Evolutionary conservation across 257 asterid genomes (phyloP), one percentile per base, ranked within the genome.

Genomic region (Solanum infundibuliforme): DNA sequence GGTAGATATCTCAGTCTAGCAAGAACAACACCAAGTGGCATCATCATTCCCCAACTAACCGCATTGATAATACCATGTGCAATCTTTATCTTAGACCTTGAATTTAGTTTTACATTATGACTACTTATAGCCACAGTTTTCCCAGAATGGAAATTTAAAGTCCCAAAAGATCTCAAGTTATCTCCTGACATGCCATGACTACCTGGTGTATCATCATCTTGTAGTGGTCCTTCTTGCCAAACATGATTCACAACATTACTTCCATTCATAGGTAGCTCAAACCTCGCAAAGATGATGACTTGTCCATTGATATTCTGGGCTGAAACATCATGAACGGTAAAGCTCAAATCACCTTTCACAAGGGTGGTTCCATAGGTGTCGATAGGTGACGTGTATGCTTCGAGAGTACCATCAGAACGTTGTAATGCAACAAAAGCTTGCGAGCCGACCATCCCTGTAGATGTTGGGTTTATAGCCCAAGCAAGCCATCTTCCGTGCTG

Each of bases 391-490:
- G 65, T 84, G 76, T 84, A 84, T 25, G 87, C 87, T 66, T 58
- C 16, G 7, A 65, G 58, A 36, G 62, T 32, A 6, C 87, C 79
- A 65, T 84, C 38, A 23, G 36, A 84, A 58, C 7, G 87, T 18
- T n/a, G 25, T 52, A 58, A 65, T 39, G 79, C 55, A 2, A 62
- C 87, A 36, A 84, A 84, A 65, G 76, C 76, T 16, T 84, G 58
- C 0, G 76, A 84, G 3, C 79, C 79, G 11, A 65, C 1, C 87
- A 84, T 84, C 25, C 87, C 87, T 14, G 75, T 65, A 13, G 87
- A 84, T n/a, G 75, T 84, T 32, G 87, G 87, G 20, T 84, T 84
- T 36, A 36, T 84, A 84, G 58, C 75, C 87, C 87, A 84, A 36
- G 87, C 75, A 84, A 84, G 11, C 62, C 79, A 84, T 65, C 79